phyloP scores from a whole-genome alignment of 495 filamentous ascomycete species.

The Bombardia bombarda region DNA sequence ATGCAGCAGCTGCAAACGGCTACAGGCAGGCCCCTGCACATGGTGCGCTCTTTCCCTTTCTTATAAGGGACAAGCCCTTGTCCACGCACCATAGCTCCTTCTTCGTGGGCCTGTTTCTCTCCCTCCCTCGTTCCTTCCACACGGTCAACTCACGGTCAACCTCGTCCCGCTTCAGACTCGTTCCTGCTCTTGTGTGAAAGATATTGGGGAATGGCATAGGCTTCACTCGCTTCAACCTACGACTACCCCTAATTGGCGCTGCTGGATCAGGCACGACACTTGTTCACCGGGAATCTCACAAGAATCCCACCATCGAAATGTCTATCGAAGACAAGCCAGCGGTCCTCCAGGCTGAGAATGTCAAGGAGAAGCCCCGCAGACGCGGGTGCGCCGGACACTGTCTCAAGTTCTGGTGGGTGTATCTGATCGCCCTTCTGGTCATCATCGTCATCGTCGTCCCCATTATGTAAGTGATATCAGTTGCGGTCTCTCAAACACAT shows the following conservation, averaged over 20 bases:
- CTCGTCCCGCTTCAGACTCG: no score
- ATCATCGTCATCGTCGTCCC: conserved; percentile 53
- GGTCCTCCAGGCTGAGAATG: conserved; percentile 16
- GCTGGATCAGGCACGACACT: conserved; percentile 9
- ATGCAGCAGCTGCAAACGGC: neutral
- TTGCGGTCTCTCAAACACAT: neutral
- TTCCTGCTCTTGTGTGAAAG: neutral
- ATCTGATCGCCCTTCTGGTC: conserved; percentile 51
- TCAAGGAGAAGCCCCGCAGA: conserved; percentile 15
- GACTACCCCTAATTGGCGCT: conserved; percentile 3
- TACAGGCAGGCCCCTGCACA: neutral
- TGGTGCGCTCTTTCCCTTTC: neutral
- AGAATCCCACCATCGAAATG: no score
- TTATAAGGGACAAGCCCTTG: no score
- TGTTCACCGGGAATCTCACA: neutral
- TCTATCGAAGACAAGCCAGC: conserved; percentile 17
- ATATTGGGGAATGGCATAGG: neutral
- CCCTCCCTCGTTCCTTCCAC: no score
- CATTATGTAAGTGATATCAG: conserved; percentile 52
- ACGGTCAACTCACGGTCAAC: no score
- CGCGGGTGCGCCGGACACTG: conserved; percentile 32
- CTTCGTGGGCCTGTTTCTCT: neutral
- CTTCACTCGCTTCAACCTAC: neutral
- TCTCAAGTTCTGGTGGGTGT: conserved; percentile 62
- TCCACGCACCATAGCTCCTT: neutral